These are phyloP conservation scores for Dactylellina drechsleri DNA, from an alignment of 2,329 filamentous ascomycete species.

Conservation along the genomic window DNA sequence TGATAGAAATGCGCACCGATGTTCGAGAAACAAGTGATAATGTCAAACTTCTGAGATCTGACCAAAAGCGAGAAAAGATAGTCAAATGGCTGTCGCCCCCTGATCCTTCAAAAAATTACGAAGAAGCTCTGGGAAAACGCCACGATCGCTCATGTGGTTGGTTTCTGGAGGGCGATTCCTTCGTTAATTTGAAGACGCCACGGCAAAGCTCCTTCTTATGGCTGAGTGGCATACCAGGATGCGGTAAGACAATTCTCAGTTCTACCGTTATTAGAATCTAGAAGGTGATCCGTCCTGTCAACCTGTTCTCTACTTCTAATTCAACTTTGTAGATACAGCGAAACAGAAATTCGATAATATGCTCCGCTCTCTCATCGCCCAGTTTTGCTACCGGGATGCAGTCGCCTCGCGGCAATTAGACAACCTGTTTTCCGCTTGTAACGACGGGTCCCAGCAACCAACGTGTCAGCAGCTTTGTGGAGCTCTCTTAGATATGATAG, in stretches of 20 bases:
- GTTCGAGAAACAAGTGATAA: background rate
- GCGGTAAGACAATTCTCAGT: slow-evolving; percentile 63
- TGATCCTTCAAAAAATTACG: slow-evolving; percentile 10
- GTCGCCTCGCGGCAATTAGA: slow-evolving; percentile 56
- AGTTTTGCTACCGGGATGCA: slow-evolving; percentile 59
- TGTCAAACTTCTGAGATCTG: background rate
- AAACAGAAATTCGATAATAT: slow-evolving; percentile 61
- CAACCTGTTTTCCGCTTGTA: slow-evolving; percentile 57
- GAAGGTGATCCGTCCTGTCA: slow-evolving; percentile 13
- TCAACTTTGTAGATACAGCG: slow-evolving; percentile 61
- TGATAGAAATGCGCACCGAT: background rate
- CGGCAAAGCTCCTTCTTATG: slow-evolving; percentile 60
- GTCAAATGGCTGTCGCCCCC: slow-evolving; percentile 6
- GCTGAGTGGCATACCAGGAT: slow-evolving; percentile 63
- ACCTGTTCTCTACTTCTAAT: slow-evolving; percentile 60
- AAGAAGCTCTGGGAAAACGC: background rate
- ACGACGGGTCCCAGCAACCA: slow-evolving; percentile 58
- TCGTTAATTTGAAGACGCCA: slow-evolving; percentile 59
- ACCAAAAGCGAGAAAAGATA: background rate
- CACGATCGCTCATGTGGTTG: slow-evolving; percentile 55
- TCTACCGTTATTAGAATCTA: slow-evolving; percentile 61
- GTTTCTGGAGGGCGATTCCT: slow-evolving; percentile 60
- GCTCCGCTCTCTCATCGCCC: slow-evolving; percentile 62
- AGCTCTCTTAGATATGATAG: slow-evolving; percentile 57
- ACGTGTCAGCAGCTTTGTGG: slow-evolving; percentile 56